These are phyloP conservation scores for Micromonas pusilla DNA, from an alignment of 139 green algal species.

Conservation along the genomic window DNA sequence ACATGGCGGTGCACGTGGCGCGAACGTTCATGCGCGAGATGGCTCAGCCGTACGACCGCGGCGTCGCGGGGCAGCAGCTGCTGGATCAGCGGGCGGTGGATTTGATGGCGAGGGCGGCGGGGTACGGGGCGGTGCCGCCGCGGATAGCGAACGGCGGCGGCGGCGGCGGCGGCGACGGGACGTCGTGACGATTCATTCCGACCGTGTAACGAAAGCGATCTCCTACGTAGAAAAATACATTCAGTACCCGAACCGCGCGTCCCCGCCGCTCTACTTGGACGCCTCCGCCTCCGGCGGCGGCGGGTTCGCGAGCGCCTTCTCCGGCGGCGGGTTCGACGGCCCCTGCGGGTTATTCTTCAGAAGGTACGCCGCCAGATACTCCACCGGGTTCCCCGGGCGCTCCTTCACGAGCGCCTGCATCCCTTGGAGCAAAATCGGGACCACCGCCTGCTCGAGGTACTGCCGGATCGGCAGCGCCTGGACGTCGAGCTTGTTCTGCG, in stretches of 20 bases:
- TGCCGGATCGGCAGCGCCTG: conserved; percentile 58
- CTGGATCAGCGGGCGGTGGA: background rate
- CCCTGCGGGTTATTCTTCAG: conserved; percentile 62
- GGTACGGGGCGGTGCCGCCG: too few relatives aligned
- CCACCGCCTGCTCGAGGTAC: conserved; percentile 69
- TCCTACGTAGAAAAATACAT: too few relatives aligned
- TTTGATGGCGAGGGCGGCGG: background rate
- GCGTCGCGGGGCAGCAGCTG: conserved; percentile 30
- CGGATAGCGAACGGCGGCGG: too few relatives aligned
- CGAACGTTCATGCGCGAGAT: conserved; percentile 86
- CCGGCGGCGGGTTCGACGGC: background rate
- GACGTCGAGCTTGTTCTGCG: conserved; percentile 50
- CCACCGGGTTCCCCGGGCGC: conserved; percentile 57
- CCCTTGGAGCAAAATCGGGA: conserved; percentile 70
- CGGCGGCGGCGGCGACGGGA: too few relatives aligned
- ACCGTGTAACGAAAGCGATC: too few relatives aligned
- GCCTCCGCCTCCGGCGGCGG: too few relatives aligned
- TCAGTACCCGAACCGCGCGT: too few relatives aligned
- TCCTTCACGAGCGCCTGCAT: conserved; percentile 66
- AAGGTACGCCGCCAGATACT: conserved; percentile 71
- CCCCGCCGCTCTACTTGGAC: too few relatives aligned
- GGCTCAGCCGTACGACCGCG: conserved; percentile 76
- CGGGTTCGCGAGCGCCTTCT: too few relatives aligned
- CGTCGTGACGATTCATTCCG: too few relatives aligned
- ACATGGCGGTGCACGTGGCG: conserved; percentile 81